These are phyloP conservation scores for Trypanosoma boissoni DNA, from an alignment of 208 protist genomes.

Conservation along the genomic window DNA sequence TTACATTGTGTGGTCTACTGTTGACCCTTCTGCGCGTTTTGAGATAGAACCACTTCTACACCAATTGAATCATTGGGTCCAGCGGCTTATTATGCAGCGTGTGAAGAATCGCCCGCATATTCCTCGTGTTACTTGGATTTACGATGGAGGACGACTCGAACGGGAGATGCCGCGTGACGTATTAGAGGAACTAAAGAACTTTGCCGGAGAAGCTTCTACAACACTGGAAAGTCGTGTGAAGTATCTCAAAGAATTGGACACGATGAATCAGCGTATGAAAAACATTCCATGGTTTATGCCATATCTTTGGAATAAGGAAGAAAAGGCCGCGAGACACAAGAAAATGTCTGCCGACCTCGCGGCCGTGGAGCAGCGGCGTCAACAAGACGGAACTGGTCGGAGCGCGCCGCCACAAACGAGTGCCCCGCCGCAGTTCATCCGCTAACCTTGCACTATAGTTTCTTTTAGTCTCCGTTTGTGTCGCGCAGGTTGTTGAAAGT, in stretches of 20 bases:
- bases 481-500: too few species aligned
- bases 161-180: conserved; percentile 75
- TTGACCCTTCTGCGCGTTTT: conserved; percentile 82
- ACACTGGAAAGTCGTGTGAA: conserved; percentile 82
- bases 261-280: conserved; percentile 88
- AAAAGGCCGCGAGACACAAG: conserved; percentile 64
- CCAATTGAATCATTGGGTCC: conserved; percentile 86
- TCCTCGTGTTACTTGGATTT: conserved; percentile 84
- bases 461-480: too few species aligned
- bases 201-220: conserved; percentile 59
- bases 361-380: conserved; percentile 57
- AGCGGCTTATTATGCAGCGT: conserved; percentile 70
- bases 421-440: conserved; percentile 75
- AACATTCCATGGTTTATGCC: conserved; percentile 93
- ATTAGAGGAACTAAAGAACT: conserved; percentile 62
- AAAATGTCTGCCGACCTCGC: conserved; percentile 73
- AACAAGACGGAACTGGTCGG: conserved; percentile 25
- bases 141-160: conserved; percentile 73
- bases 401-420: conserved; percentile 62
- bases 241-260: conserved; percentile 89
- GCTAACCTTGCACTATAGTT: too few species aligned
- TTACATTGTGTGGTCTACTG: conserved; percentile 91
- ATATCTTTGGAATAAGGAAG: conserved; percentile 91
- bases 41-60: conserved; percentile 83
- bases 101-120: conserved; percentile 84